Percentiles rank a stretch among this genome's conserved stretches.
Conservation (phyloP, 208 protist species). For the Leishmania gerbilli region DNA sequence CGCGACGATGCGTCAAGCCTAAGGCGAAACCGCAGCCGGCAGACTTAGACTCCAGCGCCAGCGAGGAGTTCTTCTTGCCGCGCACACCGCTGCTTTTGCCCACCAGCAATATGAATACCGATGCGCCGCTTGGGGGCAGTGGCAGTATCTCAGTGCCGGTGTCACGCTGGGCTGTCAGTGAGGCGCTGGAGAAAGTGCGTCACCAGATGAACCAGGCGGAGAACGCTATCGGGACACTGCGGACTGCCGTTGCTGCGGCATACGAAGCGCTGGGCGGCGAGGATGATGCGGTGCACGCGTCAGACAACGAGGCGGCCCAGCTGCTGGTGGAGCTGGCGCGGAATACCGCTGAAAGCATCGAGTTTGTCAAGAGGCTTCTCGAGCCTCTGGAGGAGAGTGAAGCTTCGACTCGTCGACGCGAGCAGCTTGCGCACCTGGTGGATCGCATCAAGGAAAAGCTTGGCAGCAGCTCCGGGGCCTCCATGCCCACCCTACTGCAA, state of each 20-base stretch:
- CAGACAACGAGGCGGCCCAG: slow-evolving; percentile 19
- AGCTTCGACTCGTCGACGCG: slow-evolving; percentile 2
- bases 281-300: neutral
- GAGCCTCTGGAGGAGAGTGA: slow-evolving; percentile 7
- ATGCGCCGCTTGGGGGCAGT: neutral
- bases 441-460: slow-evolving; percentile 14
- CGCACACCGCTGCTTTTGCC: neutral
- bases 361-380: slow-evolving; percentile 13
- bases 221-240: slow-evolving; percentile 34
- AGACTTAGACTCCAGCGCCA: neutral
- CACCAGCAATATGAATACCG: neutral
- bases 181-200: slow-evolving; percentile 33
- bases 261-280: slow-evolving; percentile 50
- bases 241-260: slow-evolving; percentile 32
- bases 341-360: slow-evolving; percentile 12
- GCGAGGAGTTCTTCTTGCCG: slow-evolving; percentile 3
- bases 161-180: neutral
- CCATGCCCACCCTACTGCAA: neutral
- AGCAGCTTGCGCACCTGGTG: slow-evolving; percentile 13
- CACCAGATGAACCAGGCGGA: slow-evolving; percentile 24
- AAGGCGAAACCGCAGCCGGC: neutral
- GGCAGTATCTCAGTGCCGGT: neutral
- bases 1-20: neutral
- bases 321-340: slow-evolving; percentile 25
- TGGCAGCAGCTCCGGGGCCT: neutral